Evolutionary conservation across 2,329 filamentous ascomycete genomes (phyloP).

Genomic region (Zarea fungicola): DNA sequence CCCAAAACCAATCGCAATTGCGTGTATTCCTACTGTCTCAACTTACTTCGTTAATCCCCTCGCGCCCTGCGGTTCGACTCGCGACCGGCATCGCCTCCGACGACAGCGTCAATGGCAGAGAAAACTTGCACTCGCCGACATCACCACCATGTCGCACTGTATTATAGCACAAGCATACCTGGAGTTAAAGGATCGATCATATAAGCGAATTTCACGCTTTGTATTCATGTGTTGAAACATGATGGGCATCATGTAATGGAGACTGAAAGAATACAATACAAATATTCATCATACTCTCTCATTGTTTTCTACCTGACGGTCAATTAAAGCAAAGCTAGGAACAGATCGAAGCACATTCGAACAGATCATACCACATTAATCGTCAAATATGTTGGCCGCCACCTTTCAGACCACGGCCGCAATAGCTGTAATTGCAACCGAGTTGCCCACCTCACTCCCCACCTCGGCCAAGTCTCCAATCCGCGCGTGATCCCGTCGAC

Average conservation of each 20-base stretch:
- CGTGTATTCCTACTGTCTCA: slow-evolving; percentile 1
- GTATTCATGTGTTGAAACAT: slow-evolving; percentile 5
- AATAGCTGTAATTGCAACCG: neutral
- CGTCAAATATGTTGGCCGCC: neutral
- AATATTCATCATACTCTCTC: neutral
- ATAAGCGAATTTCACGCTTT: neutral
- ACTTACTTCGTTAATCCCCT: neutral
- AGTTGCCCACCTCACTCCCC: neutral
- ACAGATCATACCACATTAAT: neutral
- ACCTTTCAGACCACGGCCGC: neutral
- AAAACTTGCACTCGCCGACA: neutral
- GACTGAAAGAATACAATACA: neutral
- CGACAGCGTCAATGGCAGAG: neutral
- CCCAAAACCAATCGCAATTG: too few relatives aligned
- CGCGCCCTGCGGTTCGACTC: neutral
- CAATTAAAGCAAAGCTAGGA: neutral
- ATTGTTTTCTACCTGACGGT: neutral
- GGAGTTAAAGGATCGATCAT: slow-evolving; percentile 12
- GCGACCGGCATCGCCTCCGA: neutral
- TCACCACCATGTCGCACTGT: slow-evolving; percentile 7
- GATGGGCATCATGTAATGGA: neutral
- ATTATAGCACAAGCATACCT: slow-evolving; percentile 12
- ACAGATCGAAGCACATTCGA: slow-evolving; percentile 7
- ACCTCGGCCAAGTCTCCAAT: slow-evolving; percentile 5
- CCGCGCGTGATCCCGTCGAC: neutral